Conservation (phyloP, 495 filamentous ascomycete genomes). For the Astrothelium macrocarpum region DNA sequence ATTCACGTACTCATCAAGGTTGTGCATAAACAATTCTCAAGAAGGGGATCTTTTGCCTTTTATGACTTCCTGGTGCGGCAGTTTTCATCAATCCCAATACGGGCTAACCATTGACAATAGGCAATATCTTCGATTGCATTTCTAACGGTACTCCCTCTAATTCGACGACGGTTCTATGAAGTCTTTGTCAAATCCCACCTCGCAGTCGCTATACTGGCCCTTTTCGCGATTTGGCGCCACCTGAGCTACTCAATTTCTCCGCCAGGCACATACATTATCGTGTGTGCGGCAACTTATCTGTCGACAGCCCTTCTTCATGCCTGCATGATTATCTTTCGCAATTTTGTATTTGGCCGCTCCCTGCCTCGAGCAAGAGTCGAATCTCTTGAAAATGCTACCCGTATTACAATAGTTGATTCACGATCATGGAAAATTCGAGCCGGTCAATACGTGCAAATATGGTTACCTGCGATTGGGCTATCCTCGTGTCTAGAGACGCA, state of each 20-base stretch:
- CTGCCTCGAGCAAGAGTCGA: neutral
- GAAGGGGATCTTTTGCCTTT: neutral
- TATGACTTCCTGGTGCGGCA: neutral
- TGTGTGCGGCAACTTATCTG: neutral
- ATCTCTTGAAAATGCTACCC: neutral
- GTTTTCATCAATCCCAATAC: neutral
- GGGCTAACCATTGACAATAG: neutral
- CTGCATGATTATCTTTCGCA: neutral
- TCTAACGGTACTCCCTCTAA: neutral
- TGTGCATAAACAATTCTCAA: neutral
- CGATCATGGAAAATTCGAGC: neutral
- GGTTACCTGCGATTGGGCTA: neutral
- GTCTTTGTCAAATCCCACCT: neutral
- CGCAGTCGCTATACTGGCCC: neutral
- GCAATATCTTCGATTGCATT: neutral
- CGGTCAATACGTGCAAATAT: neutral
- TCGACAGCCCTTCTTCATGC: neutral
- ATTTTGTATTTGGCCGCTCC: neutral
- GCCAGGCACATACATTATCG: neutral
- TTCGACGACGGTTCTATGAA: neutral
- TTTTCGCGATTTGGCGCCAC: neutral
- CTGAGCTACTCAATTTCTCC: neutral
- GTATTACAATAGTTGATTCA: neutral
- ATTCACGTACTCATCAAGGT: neutral
- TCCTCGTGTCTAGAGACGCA: neutral